Percentiles rank a stretch among this genome's conserved stretches.
Conservation (phyloP, 192 early-diverging fungal genomes). For the Backusella luteola region DNA sequence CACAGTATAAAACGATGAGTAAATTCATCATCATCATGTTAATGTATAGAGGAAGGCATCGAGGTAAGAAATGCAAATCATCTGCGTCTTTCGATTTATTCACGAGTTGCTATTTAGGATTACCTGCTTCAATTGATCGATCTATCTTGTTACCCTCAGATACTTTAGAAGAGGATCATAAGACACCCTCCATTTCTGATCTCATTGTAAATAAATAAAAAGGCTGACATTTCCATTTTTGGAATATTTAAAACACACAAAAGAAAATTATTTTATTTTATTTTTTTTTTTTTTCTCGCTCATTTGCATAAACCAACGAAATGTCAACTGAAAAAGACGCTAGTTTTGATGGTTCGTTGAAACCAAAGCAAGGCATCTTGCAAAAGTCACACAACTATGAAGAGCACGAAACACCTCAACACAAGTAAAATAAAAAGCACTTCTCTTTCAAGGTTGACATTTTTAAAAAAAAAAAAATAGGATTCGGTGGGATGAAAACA, state of each 20-base stretch:
- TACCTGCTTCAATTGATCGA: constrained; percentile 37
- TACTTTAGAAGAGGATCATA: constrained; percentile 21
- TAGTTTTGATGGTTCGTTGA: not conserved
- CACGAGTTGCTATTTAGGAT: not conserved
- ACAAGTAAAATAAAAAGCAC: not conserved
- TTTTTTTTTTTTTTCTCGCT: not conserved
- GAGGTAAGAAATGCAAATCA: constrained; percentile 14
- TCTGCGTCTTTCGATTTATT: no score
- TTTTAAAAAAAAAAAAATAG: not conserved
- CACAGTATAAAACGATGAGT: constrained; percentile 20
- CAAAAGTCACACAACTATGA: not conserved
- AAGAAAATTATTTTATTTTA: not conserved
- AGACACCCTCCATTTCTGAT: not conserved
- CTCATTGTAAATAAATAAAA: not conserved
- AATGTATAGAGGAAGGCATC: constrained; percentile 36
- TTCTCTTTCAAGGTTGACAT: no score
- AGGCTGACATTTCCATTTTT: not conserved
- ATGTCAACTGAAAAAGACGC: not conserved
- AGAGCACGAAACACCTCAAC: not conserved
- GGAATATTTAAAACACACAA: not conserved
- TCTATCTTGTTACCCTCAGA: constrained; percentile 36
- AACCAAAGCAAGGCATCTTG: not conserved
- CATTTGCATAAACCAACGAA: not conserved
- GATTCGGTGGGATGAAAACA: not conserved
- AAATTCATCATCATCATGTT: constrained; percentile 31